Evolutionary conservation across 169 alveolate species (phyloP).

Genomic region (Babesia bovis): DNA sequence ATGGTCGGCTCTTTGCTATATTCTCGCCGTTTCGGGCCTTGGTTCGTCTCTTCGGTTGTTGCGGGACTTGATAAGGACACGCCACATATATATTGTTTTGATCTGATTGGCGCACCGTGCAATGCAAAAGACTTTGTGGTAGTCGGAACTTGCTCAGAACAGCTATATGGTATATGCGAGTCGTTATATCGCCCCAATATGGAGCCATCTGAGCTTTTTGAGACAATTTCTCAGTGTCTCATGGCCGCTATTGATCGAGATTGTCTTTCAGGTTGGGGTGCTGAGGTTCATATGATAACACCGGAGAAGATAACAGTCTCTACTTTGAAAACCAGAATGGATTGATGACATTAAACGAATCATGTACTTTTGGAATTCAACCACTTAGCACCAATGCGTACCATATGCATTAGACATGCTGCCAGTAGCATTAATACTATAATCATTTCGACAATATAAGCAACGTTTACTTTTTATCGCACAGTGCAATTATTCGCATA

Average conservation of each 20-base stretch:
- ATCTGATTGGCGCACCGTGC: constrained; percentile 88
- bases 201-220: constrained; percentile 89
- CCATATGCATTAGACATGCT: too few relatives aligned
- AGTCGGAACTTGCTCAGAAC: constrained; percentile 94
- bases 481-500: too few relatives aligned
- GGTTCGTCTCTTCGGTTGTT: constrained; percentile 89
- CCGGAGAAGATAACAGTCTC: constrained; percentile 49
- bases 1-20: constrained; percentile 88
- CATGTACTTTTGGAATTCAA: neutral
- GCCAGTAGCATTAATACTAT: too few relatives aligned
- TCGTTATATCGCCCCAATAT: constrained; percentile 90
- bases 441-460: too few relatives aligned
- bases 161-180: constrained; percentile 95
- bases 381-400: neutral
- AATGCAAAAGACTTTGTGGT: constrained; percentile 89
- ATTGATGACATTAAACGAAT: constrained; percentile 12
- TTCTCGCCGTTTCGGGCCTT: constrained; percentile 89
- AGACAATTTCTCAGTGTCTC: constrained; percentile 92
- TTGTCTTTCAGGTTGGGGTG: constrained; percentile 98
- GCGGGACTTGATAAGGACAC: constrained; percentile 87
- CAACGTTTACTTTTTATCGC: too few relatives aligned
- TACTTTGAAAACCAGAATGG: constrained; percentile 68
- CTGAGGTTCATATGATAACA: constrained; percentile 85
- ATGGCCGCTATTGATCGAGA: constrained; percentile 94
- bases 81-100: constrained; percentile 89